phyloP scores from a whole-genome alignment of 2,329 filamentous ascomycete species.

The Fusarium paranaense region DNA sequence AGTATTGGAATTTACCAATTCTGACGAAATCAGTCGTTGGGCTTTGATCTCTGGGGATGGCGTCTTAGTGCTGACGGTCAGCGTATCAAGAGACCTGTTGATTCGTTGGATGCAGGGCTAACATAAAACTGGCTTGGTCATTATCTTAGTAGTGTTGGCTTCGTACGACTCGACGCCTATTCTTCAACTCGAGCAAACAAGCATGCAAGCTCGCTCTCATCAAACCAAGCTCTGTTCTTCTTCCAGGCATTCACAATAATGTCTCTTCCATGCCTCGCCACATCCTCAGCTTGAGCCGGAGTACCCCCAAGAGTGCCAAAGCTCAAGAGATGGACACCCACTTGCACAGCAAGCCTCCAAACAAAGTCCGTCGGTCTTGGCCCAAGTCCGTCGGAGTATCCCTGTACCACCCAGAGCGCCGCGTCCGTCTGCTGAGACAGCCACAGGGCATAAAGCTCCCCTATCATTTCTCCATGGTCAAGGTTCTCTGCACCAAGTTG shows the following conservation, averaged over 20 bases:
- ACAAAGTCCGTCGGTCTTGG: neutral
- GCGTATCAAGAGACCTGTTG: neutral
- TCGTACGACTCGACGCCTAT: neutral
- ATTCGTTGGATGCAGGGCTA: neutral
- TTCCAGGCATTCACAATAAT: conserved; percentile 2
- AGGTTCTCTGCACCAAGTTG: neutral
- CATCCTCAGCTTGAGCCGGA: neutral
- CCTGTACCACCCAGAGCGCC: neutral
- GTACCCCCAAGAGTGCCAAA: conserved; percentile 1
- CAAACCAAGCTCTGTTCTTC: conserved; percentile 9
- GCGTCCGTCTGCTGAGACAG: neutral
- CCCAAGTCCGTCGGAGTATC: neutral
- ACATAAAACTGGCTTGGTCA: neutral
- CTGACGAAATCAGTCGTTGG: neutral
- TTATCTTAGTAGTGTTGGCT: neutral
- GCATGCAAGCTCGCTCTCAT: neutral
- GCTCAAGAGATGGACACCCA: conserved; percentile 15
- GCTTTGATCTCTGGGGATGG: neutral
- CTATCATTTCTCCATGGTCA: conserved; percentile 14
- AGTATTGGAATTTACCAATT: neutral
- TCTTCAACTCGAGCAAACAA: neutral
- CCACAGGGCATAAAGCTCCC: conserved; percentile 3
- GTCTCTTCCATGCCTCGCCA: conserved; percentile 1
- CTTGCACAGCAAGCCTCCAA: conserved; percentile 5
- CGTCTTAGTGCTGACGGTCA: neutral